Evolutionary conservation across 352 stramenopile genomes (phyloP).

Genomic region (Globisporangium camurandrum): DNA sequence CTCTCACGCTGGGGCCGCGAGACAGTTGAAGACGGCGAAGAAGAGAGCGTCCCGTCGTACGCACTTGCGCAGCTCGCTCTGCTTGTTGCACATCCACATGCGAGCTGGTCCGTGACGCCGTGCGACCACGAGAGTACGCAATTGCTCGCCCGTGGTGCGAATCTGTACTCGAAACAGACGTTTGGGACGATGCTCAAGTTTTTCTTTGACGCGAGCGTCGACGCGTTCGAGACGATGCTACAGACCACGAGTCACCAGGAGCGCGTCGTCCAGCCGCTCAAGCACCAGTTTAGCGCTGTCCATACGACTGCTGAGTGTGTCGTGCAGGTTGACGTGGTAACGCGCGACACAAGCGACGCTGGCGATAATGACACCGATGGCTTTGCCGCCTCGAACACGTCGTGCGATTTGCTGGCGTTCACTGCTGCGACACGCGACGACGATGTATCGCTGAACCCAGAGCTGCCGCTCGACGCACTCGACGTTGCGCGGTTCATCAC

Average conservation of each 20-base stretch:
- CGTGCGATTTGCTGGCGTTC: constrained; percentile 57
- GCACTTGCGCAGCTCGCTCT: constrained; percentile 69
- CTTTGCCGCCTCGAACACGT: constrained; percentile 78
- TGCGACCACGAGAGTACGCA: constrained; percentile 60
- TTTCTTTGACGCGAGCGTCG: constrained; percentile 76
- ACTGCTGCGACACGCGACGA: constrained; percentile 18
- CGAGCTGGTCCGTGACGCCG: constrained; percentile 50
- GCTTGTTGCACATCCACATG: constrained; percentile 45
- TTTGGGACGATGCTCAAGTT: constrained; percentile 71
- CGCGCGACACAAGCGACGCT: too few relatives aligned
- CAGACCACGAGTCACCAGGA: constrained; percentile 45
- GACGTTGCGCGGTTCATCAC: constrained; percentile 65
- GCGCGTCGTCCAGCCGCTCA: constrained; percentile 46
- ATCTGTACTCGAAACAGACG: constrained; percentile 78
- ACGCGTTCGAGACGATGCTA: constrained; percentile 56
- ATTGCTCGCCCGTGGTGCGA: constrained; percentile 65
- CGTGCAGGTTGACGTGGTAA: constrained; percentile 4
- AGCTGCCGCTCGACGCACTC: constrained; percentile 67
- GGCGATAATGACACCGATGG: too few relatives aligned
- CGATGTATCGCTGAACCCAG: constrained; percentile 41
- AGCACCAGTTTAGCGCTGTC: constrained; percentile 53
- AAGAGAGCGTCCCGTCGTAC: constrained; percentile 69
- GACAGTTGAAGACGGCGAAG: constrained; percentile 79
- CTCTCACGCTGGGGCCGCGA: constrained; percentile 78
- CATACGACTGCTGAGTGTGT: constrained; percentile 37